phyloP scores from a whole-genome alignment of 2,329 filamentous ascomycete genomes.

The Lasiodiplodia citricola region DNA sequence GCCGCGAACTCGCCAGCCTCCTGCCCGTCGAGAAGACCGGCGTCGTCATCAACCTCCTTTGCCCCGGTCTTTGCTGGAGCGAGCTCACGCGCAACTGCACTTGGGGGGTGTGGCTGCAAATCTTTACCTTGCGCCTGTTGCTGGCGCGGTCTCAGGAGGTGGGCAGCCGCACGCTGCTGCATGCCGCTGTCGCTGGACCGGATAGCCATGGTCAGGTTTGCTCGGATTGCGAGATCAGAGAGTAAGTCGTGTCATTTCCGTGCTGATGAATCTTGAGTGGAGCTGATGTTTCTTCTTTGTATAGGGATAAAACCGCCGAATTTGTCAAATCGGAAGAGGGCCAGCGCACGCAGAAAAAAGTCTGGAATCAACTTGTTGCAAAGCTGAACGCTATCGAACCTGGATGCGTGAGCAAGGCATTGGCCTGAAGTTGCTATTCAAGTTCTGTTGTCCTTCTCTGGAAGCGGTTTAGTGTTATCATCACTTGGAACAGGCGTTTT shows the following conservation, averaged over 20 bases:
- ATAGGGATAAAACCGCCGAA: conserved; percentile 20
- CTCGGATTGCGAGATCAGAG: conserved; percentile 31
- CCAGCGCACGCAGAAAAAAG: conserved; percentile 27
- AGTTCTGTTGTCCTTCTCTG: too few relatives aligned
- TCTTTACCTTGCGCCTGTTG: conserved; percentile 11
- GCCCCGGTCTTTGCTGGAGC: conserved; percentile 42
- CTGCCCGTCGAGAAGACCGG: conserved; percentile 31
- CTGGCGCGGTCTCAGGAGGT: conserved; percentile 34
- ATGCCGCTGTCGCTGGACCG: conserved; percentile 30
- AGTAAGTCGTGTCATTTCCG: conserved; percentile 26
- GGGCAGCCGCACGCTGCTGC: conserved; percentile 33
- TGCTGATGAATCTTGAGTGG: too few relatives aligned
- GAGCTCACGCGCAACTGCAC: conserved; percentile 34
- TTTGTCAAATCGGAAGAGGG: conserved; percentile 22
- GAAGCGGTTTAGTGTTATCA: too few relatives aligned
- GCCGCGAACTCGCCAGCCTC: conserved; percentile 34
- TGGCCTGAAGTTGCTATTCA: not conserved
- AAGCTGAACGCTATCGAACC: conserved; percentile 32
- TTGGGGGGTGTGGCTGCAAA: conserved; percentile 7
- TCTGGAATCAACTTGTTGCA: conserved; percentile 30
- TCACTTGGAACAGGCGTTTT: too few relatives aligned
- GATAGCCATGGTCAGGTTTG: conserved; percentile 34
- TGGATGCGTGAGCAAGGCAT: conserved; percentile 21
- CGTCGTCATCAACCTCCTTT: conserved; percentile 41
- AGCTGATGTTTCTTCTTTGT: not conserved